phyloP scores from a whole-genome alignment of 1,139 yeast species.

The Geotrichum phurueaensis region DNA sequence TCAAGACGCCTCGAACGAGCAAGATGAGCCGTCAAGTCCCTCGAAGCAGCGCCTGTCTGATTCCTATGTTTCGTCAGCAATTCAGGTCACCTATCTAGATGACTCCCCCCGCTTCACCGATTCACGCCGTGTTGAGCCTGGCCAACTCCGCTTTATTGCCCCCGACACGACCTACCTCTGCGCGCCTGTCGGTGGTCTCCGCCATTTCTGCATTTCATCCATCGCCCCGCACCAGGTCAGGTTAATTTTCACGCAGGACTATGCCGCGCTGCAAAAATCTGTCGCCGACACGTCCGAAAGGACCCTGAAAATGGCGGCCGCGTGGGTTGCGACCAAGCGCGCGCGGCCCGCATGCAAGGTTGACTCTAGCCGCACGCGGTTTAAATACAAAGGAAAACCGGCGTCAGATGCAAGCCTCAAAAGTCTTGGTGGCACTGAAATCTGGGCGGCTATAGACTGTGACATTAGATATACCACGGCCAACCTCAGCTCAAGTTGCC shows the following conservation, averaged over 20 bases:
- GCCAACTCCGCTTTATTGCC: slow-evolving; percentile 31
- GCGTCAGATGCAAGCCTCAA: neutral
- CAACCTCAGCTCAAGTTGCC: neutral
- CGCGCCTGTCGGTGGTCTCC: slow-evolving; percentile 49
- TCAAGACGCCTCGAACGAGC: neutral
- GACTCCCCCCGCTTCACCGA: slow-evolving; percentile 19
- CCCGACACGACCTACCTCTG: slow-evolving; percentile 33
- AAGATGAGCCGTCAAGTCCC: slow-evolving; percentile 8
- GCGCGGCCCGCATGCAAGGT: slow-evolving; percentile 12
- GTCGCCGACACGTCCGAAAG: slow-evolving; percentile 16
- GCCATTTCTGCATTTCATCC: slow-evolving; percentile 41
- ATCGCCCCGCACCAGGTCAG: slow-evolving; percentile 3
- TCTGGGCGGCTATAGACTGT: slow-evolving; percentile 44
- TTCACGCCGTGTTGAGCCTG: slow-evolving; percentile 35
- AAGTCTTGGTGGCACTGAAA: slow-evolving; percentile 21
- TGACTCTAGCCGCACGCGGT: slow-evolving; percentile 10
- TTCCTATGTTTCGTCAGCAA: neutral
- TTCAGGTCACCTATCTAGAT: slow-evolving; percentile 29
- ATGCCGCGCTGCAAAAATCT: slow-evolving; percentile 24
- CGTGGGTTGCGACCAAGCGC: slow-evolving; percentile 18
- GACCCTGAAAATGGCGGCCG: slow-evolving; percentile 33
- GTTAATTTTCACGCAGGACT: slow-evolving; percentile 3
- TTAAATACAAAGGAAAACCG: slow-evolving; percentile 9
- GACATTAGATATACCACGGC: slow-evolving; percentile 33
- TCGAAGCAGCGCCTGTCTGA: slow-evolving; percentile 16